Percentiles rank a stretch among this genome's conserved stretches.
These are phyloP conservation scores for Lithocarpus polystachyus DNA, from an alignment of 306 rosid genomes.

Conservation along the genomic window DNA sequence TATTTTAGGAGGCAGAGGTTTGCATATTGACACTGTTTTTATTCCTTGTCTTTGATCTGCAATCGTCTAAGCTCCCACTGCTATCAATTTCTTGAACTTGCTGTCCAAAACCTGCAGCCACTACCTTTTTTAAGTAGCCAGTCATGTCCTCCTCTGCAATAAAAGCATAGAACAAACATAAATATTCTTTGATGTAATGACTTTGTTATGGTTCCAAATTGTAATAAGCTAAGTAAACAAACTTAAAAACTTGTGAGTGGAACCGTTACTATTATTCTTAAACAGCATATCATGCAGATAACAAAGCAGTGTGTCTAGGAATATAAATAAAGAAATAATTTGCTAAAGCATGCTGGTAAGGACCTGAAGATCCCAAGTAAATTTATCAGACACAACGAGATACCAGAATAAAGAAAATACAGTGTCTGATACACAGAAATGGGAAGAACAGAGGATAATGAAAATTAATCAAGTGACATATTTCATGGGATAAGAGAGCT, in stretches of 20 bases:
- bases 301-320: background rate
- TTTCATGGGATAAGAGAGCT: conserved; percentile 14
- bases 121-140: no score
- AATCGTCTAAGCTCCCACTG: no score
- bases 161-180: background rate
- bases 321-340: background rate
- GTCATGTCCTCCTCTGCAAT: background rate
- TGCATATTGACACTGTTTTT: background rate
- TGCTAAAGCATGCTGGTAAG: conserved; percentile 13
- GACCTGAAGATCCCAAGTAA: conserved; percentile 2
- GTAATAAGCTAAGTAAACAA: background rate
- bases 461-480: conserved; percentile 20
- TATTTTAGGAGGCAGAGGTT: no score
- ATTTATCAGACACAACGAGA: background rate
- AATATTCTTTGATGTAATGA: background rate
- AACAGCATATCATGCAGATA: background rate
- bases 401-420: conserved; percentile 9
- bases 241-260: background rate
- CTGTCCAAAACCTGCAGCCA: no score
- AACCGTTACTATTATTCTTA: background rate
- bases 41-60: background rate
- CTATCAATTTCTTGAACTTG: no score
- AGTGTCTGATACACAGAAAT: conserved; percentile 14
- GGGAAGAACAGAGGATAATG: conserved; percentile 39
- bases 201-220: background rate